These are phyloP conservation scores for Pinus albicaulis DNA, from an alignment of 75 land plant species.

Conservation along the genomic window DNA sequence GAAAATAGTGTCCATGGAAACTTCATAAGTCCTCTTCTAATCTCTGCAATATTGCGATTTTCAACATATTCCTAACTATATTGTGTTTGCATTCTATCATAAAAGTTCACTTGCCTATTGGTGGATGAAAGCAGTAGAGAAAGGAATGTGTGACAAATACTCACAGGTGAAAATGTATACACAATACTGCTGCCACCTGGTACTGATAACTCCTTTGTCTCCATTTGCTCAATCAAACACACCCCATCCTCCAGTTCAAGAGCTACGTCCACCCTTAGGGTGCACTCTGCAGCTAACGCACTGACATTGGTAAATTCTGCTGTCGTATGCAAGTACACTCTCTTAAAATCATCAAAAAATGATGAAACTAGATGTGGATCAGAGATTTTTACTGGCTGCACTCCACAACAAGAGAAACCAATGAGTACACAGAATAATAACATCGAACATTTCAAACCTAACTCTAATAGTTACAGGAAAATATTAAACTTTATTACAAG, in stretches of 20 bases:
- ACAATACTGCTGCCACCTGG: conserved; percentile 41
- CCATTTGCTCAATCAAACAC: conserved; percentile 69
- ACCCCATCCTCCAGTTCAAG: conserved; percentile 49
- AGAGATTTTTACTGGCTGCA: conserved; percentile 77
- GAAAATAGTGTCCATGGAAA: neutral
- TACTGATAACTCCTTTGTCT: conserved; percentile 46
- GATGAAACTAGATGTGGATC: conserved; percentile 95
- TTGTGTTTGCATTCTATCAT: neutral
- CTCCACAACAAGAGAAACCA: neutral
- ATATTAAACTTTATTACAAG: neutral
- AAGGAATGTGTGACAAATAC: conserved; percentile 9
- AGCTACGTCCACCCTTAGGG: conserved; percentile 66
- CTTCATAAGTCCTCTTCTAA: neutral
- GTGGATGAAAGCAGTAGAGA: neutral
- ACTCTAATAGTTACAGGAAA: neutral
- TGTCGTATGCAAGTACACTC: conserved; percentile 69
- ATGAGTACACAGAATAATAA: neutral
- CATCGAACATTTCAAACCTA: too few species aligned
- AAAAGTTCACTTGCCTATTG: neutral
- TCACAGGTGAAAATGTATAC: conserved; percentile 76
- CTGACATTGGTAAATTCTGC: conserved; percentile 70
- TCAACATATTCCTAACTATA: neutral
- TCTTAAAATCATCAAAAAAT: conserved; percentile 71
- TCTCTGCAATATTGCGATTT: neutral
- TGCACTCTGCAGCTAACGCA: conserved; percentile 48